Conservation (phyloP, 1,284 basidiomycete genomes). For the Coniophora puteana region DNA sequence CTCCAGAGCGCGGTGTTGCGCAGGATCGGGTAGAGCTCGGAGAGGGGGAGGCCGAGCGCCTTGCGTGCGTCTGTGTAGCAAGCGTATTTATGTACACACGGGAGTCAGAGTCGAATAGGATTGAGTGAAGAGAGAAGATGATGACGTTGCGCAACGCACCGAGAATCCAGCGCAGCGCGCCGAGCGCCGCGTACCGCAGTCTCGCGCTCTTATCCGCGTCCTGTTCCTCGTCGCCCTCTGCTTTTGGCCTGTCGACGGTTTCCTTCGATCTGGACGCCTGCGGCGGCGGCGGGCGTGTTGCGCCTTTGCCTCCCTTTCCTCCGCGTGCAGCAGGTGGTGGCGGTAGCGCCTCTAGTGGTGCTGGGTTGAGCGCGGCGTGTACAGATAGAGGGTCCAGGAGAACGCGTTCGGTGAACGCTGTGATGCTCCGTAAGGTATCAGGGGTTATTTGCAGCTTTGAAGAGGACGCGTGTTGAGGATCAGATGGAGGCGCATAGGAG, state of each 20-base stretch:
- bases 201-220: slow-evolving; percentile 68
- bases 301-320: slow-evolving; percentile 34
- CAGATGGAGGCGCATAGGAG: slow-evolving; percentile 14
- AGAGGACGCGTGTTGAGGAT: slow-evolving; percentile 13
- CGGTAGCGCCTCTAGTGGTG: slow-evolving; percentile 36
- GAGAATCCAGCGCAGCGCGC: slow-evolving; percentile 63
- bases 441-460: slow-evolving; percentile 35
- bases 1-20: slow-evolving; percentile 60
- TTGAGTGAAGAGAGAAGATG: background rate
- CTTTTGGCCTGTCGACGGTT: slow-evolving; percentile 24
- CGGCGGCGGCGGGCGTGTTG: slow-evolving; percentile 20
- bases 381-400: slow-evolving; percentile 66
- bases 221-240: slow-evolving; percentile 60
- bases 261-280: slow-evolving; percentile 8
- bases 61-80: slow-evolving; percentile 10
- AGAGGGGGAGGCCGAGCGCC: slow-evolving; percentile 22
- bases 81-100: slow-evolving; percentile 8
- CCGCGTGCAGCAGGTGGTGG: slow-evolving; percentile 16
- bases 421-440: slow-evolving; percentile 29
- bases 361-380: slow-evolving; percentile 68
- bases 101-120: slow-evolving; percentile 6
- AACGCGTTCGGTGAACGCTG: slow-evolving; percentile 50
- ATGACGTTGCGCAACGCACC: slow-evolving; percentile 37
- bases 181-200: slow-evolving; percentile 69
- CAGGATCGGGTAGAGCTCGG: slow-evolving; percentile 36